Evolutionary conservation across 2,329 filamentous ascomycete genomes (phyloP).

Genomic region (Cladosporium velox): DNA sequence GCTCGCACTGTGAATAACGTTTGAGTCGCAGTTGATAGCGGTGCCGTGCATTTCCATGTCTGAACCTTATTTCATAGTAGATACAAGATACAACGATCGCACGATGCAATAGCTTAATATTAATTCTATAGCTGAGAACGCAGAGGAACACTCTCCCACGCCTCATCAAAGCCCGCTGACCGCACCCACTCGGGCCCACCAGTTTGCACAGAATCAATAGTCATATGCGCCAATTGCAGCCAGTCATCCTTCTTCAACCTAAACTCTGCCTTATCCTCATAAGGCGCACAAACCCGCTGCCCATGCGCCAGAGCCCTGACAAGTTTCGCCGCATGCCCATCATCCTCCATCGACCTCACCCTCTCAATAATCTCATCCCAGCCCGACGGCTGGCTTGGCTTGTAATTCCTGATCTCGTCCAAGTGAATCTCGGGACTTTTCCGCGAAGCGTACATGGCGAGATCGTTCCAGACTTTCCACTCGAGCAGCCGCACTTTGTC

Average conservation of each 20-base stretch:
- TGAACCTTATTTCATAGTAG: background rate
- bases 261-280: constrained; percentile 49
- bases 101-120: background rate
- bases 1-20: background rate
- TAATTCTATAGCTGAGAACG: background rate
- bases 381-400: constrained; percentile 47
- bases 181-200: constrained; percentile 60
- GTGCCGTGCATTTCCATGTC: background rate
- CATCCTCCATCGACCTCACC: constrained; percentile 60
- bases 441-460: constrained; percentile 72
- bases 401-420: constrained; percentile 63
- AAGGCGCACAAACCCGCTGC: constrained; percentile 53
- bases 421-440: constrained; percentile 62
- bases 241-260: constrained; percentile 57
- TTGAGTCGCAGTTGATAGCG: background rate
- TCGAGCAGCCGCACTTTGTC: constrained; percentile 72
- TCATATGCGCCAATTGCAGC: constrained; percentile 61
- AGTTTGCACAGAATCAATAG: constrained; percentile 62
- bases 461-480: constrained; percentile 76
- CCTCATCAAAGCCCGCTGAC: constrained; percentile 63
- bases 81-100: background rate
- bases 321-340: constrained; percentile 81
- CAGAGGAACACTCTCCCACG: constrained; percentile 56
- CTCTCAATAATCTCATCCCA: constrained; percentile 50
- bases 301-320: constrained; percentile 69